These are phyloP conservation scores for Sphagnurus paluster DNA, from an alignment of 1,284 basidiomycete genomes.

Conservation along the genomic window DNA sequence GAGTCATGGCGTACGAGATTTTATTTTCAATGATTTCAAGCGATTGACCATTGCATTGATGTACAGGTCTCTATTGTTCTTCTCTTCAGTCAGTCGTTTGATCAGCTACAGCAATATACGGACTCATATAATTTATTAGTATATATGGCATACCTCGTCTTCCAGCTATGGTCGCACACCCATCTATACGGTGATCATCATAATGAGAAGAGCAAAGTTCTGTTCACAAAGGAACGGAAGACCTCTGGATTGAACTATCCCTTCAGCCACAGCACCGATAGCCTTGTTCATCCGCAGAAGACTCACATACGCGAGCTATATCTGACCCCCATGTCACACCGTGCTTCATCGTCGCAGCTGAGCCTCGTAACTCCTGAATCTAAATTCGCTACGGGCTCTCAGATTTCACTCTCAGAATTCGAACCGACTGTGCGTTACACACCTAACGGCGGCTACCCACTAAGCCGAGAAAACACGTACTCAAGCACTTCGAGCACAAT, in stretches of 20 bases:
- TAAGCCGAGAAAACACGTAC: constrained; percentile 6
- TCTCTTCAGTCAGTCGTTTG: constrained; percentile 54
- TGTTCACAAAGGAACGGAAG: constrained; percentile 38
- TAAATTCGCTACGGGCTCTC: constrained; percentile 1
- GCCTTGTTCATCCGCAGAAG: not conserved
- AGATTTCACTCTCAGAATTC: constrained; percentile 2
- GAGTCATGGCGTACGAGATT: constrained; percentile 78
- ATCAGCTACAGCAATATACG: not conserved
- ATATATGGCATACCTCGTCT: constrained; percentile 76
- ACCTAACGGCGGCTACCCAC: constrained; percentile 9
- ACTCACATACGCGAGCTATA: constrained; percentile 20
- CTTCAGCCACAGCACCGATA: not conserved
- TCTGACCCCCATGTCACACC: constrained; percentile 15
- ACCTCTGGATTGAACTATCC: not conserved
- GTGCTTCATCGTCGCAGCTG: constrained; percentile 13
- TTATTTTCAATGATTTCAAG: not conserved
- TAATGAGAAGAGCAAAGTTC: constrained; percentile 41
- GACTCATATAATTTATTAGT: constrained; percentile 37
- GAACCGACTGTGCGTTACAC: constrained; percentile 19
- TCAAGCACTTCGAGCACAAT: constrained; percentile 7
- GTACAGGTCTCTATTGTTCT: constrained; percentile 67
- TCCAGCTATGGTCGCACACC: constrained; percentile 87
- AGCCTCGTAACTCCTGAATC: not conserved
- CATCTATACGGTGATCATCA: constrained; percentile 70
- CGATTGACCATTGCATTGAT: not conserved